These are phyloP conservation scores for Penicillium rolfsii DNA, from an alignment of 2,329 filamentous ascomycete species.

Conservation along the genomic window DNA sequence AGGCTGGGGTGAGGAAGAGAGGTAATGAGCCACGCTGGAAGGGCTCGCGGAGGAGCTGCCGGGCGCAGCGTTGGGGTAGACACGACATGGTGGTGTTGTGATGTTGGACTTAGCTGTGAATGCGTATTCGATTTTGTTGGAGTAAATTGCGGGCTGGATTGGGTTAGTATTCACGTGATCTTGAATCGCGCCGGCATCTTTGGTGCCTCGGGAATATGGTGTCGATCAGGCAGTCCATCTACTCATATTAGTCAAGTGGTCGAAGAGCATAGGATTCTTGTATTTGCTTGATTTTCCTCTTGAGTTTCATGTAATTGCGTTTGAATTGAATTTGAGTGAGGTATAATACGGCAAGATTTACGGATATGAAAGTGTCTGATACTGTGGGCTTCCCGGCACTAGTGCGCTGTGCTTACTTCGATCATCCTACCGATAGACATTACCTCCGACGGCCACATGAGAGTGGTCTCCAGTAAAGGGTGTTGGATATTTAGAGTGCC, in stretches of 20 bases:
- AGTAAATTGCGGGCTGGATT: conserved; percentile 15
- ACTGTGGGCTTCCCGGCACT: too few relatives aligned
- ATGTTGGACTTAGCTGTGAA: conserved; percentile 28
- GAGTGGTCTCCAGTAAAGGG: too few relatives aligned
- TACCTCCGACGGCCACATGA: too few relatives aligned
- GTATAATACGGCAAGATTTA: background rate
- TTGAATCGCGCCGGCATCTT: background rate
- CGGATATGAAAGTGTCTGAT: too few relatives aligned
- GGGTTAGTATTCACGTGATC: conserved; percentile 27
- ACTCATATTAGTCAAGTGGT: background rate
- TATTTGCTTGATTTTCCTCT: too few relatives aligned
- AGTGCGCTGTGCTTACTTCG: too few relatives aligned
- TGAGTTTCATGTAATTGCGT: background rate
- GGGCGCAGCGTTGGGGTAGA: conserved; percentile 63
- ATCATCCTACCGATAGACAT: too few relatives aligned
- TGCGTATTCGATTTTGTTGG: conserved; percentile 40
- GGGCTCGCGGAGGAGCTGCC: conserved; percentile 57
- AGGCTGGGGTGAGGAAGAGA: conserved; percentile 72
- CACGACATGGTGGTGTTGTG: conserved; percentile 60
- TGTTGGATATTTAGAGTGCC: too few relatives aligned
- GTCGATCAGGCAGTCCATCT: background rate
- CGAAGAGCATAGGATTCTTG: background rate
- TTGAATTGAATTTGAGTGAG: background rate
- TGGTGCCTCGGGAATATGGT: conserved; percentile 6
- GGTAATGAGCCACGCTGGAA: conserved; percentile 61